Conservation (phyloP, 164 flowering plant species). For the Stephania cephalantha region DNA sequence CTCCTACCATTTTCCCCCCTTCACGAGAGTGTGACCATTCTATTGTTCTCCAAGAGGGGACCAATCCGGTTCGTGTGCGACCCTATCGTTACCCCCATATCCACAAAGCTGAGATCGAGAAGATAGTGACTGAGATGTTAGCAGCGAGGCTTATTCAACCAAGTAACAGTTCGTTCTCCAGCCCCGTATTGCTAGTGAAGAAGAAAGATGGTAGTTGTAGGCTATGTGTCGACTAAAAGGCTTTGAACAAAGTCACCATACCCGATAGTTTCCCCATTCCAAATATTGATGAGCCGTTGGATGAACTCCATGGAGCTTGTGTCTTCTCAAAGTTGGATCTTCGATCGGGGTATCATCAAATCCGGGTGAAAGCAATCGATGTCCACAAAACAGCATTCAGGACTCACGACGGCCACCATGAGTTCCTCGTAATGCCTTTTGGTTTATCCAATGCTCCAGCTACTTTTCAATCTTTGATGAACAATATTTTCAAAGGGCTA, state of each 20-base stretch:
- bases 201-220: no score
- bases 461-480: conserved; percentile 2
- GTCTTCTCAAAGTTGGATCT: no score
- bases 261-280: no score
- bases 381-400: no score
- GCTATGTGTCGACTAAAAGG: no score
- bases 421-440: conserved; percentile 3
- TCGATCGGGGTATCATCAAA: no score
- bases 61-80: not conserved
- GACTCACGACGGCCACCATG: no score
- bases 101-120: not conserved
- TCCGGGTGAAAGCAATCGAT: no score
- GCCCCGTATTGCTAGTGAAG: not conserved
- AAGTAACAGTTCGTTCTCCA: not conserved
- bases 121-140: not conserved
- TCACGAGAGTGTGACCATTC: not conserved
- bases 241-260: no score
- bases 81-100: not conserved
- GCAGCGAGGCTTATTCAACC: not conserved
- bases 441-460: not conserved
- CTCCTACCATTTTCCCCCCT: not conserved
- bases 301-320: no score
- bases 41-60: not conserved
- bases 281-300: no score
- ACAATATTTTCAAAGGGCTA: not conserved